Base-by-base conservation (phyloP, 805 yeast genomes). In the Wickerhamiella hasegawae region DNA sequence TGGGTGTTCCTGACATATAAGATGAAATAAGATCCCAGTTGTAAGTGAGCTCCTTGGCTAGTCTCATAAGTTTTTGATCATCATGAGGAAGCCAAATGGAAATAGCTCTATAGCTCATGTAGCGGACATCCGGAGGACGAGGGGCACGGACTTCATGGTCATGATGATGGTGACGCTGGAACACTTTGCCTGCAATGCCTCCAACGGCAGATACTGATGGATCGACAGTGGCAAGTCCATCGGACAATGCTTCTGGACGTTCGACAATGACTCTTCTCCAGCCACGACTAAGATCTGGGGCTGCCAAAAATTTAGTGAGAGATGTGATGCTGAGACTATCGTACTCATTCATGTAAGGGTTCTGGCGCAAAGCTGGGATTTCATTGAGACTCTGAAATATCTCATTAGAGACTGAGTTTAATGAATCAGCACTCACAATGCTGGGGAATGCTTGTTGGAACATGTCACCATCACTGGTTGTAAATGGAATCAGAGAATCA, bases 61-160 rank as follows among this genome's bases (percentile, higher is more conserved):
- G 74, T 44, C 73, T 76, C 33, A 84, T 74, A 44, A 90, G 66
- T 42, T 67, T 66, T 42, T 73, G 75, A 52, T 90, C 98, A 54
- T 90, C 98, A 45, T 77, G 84, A 0, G 97, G 96, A 14, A 85
- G 65, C 98, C 98, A 90, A 22, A 85, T 80, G 0, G 97, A 83
- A 3, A 97, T 96, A 2, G 87, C 76, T 43, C 97, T 64, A 41
- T 71, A 68, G 42, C 82, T 85, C 44, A 90, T 60, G 49, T 82
- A 80, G 47, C 76, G 73, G 40, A 81, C 59, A 5, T 80, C 69
- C 3, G 98, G 98, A 0, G 97, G 97, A 34, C 70, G 68, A 4
- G 98, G 98, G 0, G 98, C 96, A 43, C 77, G 73, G 33, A 85
- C 62, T 35, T 47, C 51, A 16, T 32, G 33, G 17, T 46, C 49